These are phyloP conservation scores for Allium fistulosum DNA, from an alignment of 106 monocot genomes.

Conservation along the genomic window DNA sequence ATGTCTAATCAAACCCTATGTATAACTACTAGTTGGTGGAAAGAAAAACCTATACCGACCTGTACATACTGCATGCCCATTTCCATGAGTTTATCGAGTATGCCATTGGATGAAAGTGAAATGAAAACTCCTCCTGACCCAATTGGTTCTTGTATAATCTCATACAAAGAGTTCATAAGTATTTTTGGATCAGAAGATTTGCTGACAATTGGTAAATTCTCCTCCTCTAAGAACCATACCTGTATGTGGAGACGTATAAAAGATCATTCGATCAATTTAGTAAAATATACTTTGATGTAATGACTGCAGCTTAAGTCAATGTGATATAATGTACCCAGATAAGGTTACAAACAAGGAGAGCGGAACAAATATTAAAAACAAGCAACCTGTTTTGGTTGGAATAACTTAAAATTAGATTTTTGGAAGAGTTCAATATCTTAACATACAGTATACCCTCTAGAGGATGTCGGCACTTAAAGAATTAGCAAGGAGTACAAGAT, in stretches of 20 bases:
- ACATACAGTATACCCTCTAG: too few species aligned
- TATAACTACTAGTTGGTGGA: too few species aligned
- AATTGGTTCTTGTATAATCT: slow-evolving; percentile 51
- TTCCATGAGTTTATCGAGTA: slow-evolving; percentile 39
- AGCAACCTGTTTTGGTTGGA: too few species aligned
- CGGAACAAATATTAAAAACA: too few species aligned
- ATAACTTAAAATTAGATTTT: too few species aligned
- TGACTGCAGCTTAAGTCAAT: not conserved
- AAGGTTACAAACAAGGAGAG: too few species aligned
- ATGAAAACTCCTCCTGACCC: slow-evolving; percentile 75
- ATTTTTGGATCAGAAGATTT: slow-evolving; percentile 25
- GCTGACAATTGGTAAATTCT: slow-evolving; percentile 52
- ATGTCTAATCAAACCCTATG: too few species aligned
- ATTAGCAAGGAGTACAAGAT: too few species aligned
- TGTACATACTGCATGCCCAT: slow-evolving; percentile 69
- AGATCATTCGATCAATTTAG: not conserved
- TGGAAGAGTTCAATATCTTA: too few species aligned
- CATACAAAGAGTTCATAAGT: slow-evolving; percentile 57
- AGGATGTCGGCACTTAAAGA: too few species aligned
- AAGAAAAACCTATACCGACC: slow-evolving; percentile 23
- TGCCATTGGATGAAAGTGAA: slow-evolving; percentile 40
- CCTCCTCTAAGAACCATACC: slow-evolving; percentile 72
- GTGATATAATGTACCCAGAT: too few species aligned
- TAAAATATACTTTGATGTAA: not conserved
- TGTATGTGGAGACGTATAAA: slow-evolving; percentile 9